Conservation (phyloP, 306 rosid species). For the Biancaea sappan region DNA sequence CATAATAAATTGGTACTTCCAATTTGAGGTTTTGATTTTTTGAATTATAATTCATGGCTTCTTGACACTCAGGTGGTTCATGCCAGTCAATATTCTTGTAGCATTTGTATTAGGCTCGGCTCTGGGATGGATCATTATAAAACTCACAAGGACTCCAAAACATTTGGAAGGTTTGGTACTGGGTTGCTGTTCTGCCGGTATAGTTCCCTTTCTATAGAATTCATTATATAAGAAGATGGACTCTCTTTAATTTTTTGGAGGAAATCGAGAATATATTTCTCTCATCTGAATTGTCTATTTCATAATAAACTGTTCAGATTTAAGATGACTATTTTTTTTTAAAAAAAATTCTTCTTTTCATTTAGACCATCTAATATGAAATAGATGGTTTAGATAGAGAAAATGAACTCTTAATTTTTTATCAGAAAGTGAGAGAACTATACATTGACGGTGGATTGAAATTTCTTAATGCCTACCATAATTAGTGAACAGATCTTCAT, state of each 20-base stretch:
- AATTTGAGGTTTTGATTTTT: conserved; percentile 19
- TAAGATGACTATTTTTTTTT: no score
- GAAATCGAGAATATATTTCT: no score
- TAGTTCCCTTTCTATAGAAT: conserved; percentile 14
- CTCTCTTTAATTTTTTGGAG: no score
- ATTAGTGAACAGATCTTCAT: no score
- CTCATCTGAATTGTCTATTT: no score
- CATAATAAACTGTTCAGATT: no score
- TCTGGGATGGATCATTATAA: conserved; percentile 53
- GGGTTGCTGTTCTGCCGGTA: conserved; percentile 60
- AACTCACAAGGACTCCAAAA: conserved; percentile 48
- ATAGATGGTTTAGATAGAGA: no score
- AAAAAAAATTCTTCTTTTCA: no score
- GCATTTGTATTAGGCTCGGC: conserved; percentile 53
- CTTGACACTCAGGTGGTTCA: conserved; percentile 52
- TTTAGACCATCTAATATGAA: no score
- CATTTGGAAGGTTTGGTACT: conserved; percentile 47
- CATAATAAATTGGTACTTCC: not conserved
- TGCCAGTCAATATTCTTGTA: conserved; percentile 50
- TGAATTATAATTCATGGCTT: conserved; percentile 16
- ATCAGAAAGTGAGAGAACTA: no score
- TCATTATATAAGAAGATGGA: no score
- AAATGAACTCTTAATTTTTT: no score
- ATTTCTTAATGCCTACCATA: not conserved
- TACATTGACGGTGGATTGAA: not conserved